Conservation (phyloP, 2,329 filamentous ascomycete species). For the Penicillium sclerotigenum region DNA sequence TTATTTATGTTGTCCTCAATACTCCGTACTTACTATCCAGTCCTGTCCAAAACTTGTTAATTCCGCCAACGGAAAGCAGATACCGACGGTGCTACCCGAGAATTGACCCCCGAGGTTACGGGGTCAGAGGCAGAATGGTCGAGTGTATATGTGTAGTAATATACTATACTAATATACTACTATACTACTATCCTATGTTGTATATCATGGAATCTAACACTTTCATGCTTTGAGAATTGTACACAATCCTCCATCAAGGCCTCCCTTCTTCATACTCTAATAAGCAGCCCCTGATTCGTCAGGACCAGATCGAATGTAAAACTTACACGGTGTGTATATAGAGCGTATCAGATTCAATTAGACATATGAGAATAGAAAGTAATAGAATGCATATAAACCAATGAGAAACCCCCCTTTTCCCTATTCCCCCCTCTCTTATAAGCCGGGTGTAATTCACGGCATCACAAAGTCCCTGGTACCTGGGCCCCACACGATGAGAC, state of each 20-base stretch:
- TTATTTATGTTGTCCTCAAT: no score
- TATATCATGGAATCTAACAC: neutral
- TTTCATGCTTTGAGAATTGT: neutral
- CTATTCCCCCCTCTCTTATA: neutral
- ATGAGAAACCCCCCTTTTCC: neutral
- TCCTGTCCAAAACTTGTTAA: neutral
- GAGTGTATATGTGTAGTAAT: neutral
- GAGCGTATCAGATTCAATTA: neutral
- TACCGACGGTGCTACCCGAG: conserved; percentile 26
- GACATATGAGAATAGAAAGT: neutral
- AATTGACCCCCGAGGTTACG: conserved; percentile 24
- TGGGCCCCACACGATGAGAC: conserved; percentile 15
- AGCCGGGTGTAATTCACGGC: conserved; percentile 12
- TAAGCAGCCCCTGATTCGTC: conserved; percentile 30
- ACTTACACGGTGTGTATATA: neutral
- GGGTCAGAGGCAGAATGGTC: conserved; percentile 10
- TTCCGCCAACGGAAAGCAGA: conserved; percentile 8
- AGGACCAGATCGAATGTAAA: neutral
- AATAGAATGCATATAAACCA: neutral
- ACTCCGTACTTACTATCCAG: neutral
- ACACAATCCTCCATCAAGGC: neutral
- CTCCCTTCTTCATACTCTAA: conserved; percentile 11
- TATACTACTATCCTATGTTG: neutral
- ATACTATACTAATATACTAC: neutral
- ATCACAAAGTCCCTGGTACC: conserved; percentile 9